Conservation (phyloP, 306 rosid genomes). For the Abrus pulchellus region DNA sequence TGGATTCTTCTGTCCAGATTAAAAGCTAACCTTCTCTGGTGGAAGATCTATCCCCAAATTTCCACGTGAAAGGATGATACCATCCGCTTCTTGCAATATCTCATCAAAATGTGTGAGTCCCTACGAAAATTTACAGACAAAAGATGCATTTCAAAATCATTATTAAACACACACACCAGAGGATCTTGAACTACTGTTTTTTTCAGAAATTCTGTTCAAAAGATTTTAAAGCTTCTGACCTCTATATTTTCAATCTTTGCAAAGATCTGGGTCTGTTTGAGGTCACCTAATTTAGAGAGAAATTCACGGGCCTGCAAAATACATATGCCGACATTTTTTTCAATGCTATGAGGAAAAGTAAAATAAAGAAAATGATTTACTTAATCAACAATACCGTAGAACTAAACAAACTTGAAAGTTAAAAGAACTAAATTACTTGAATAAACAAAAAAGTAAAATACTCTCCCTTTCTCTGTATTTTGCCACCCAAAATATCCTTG, state of each 20-base stretch:
- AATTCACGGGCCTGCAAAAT: slow-evolving; percentile 72
- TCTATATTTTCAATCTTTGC: slow-evolving; percentile 86
- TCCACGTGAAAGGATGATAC: slow-evolving; percentile 87
- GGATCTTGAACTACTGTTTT: slow-evolving; percentile 5
- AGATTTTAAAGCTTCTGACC: slow-evolving; percentile 55
- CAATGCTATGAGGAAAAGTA: not conserved
- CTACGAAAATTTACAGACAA: slow-evolving; percentile 52
- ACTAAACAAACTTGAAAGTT: slow-evolving; percentile 23
- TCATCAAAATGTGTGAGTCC: slow-evolving; percentile 88
- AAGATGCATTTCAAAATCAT: slow-evolving; percentile 39
- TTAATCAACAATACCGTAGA: not conserved
- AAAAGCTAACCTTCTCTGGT: slow-evolving; percentile 86
- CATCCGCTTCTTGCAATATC: slow-evolving; percentile 89
- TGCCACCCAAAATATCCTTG: slow-evolving; percentile 3
- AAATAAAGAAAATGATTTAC: not conserved
- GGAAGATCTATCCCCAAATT: slow-evolving; percentile 94
- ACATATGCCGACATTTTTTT: slow-evolving; percentile 30
- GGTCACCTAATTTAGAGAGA: slow-evolving; percentile 57
- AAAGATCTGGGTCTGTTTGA: slow-evolving; percentile 79
- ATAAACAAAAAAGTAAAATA: slow-evolving; percentile 4
- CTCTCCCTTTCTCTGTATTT: slow-evolving; percentile 43
- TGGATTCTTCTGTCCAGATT: not conserved
- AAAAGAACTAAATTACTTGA: not conserved
- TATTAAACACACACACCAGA: slow-evolving; percentile 4
- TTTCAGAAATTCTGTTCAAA: slow-evolving; percentile 4